Conservation (phyloP, 2,329 filamentous ascomycete genomes). For the Xylaria sp. region DNA sequence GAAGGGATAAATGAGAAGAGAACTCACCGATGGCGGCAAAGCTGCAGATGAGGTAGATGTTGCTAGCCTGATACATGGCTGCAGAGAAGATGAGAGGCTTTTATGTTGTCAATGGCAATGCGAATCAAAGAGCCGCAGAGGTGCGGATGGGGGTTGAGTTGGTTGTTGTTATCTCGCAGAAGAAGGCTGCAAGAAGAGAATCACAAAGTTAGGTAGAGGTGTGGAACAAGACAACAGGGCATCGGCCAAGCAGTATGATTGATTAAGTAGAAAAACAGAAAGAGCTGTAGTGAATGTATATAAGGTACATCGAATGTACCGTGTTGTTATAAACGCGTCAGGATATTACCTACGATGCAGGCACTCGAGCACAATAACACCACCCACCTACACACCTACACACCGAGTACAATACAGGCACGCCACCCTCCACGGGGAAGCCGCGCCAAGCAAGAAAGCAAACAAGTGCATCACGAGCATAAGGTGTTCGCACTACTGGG, state of each 20-base stretch:
- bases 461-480: background rate
- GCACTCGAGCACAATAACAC: background rate
- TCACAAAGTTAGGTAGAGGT: background rate
- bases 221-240: background rate
- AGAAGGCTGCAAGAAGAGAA: too few relatives aligned
- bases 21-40: slow-evolving; percentile 70
- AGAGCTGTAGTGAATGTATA: background rate
- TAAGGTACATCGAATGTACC: background rate
- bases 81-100: background rate
- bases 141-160: background rate
- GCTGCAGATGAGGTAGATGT: slow-evolving; percentile 69
- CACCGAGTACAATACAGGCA: background rate
- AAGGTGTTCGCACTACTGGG: background rate
- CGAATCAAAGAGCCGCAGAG: background rate
- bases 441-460: background rate
- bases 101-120: background rate
- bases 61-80: slow-evolving; percentile 57
- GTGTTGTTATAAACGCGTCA: background rate
- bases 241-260: background rate
- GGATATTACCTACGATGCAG: background rate
- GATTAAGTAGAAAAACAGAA: background rate
- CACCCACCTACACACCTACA: background rate
- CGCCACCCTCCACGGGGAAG: background rate
- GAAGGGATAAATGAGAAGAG: background rate
- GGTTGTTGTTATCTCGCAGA: background rate